Percentiles rank a stretch among this genome's conserved stretches.
Evolutionary conservation across 371 early-diverging fungal species (phyloP).

Genomic region (Coemansia sp.): DNA sequence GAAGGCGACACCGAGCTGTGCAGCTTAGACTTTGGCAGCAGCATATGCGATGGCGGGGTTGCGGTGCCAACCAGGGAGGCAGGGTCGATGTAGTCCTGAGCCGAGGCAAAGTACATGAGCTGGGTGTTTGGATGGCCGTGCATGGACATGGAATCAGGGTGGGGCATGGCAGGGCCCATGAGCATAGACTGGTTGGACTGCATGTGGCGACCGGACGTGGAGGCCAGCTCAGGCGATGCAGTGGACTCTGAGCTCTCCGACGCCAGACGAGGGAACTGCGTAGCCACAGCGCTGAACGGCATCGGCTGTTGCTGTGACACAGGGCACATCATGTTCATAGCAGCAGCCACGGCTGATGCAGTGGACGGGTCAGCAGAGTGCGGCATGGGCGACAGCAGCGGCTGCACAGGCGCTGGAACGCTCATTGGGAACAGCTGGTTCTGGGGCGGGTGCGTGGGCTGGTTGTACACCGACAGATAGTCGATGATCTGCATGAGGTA

Average conservation of each 20-base stretch:
- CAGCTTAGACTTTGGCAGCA: constrained; percentile 23
- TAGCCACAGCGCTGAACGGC: not conserved
- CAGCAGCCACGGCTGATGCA: constrained; percentile 12
- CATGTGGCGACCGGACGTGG: constrained; percentile 2
- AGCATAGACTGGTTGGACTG: not conserved
- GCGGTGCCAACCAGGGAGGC: constrained; percentile 8
- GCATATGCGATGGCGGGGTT: constrained; percentile 21
- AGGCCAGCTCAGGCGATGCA: constrained; percentile 43
- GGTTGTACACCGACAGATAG: constrained; percentile 39
- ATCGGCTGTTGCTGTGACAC: not conserved
- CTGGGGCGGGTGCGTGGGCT: not conserved
- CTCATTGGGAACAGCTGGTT: constrained; percentile 17
- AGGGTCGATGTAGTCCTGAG: constrained; percentile 36
- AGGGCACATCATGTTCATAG: constrained; percentile 8
- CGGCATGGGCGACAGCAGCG: constrained; percentile 15
- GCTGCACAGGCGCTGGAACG: constrained; percentile 6
- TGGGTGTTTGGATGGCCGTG: not conserved
- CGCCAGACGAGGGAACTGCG: constrained; percentile 43
- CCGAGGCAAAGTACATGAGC: constrained; percentile 10
- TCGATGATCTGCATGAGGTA: constrained; percentile 47
- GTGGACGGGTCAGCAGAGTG: not conserved
- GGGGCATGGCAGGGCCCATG: not conserved
- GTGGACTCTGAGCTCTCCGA: constrained; percentile 45
- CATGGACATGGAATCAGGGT: not conserved
- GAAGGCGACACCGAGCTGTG: constrained; percentile 17